Base-by-base conservation (phyloP, 768 basidiomycete genomes). In the Psilocybe azurescens region DNA sequence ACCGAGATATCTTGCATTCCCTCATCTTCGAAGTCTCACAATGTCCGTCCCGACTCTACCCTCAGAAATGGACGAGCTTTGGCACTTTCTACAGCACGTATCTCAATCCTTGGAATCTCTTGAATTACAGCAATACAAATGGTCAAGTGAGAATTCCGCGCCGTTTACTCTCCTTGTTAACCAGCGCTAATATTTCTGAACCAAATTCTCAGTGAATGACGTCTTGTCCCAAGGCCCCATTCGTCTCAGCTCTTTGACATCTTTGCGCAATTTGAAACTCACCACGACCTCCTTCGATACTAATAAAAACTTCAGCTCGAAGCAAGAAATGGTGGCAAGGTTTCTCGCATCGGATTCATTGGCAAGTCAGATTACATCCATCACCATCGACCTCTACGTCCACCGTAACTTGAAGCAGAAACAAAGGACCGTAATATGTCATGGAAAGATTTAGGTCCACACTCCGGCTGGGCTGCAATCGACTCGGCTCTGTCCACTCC, bases 391-490 rank as follows among this genome's bases (percentile, higher is more conserved):
- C 33, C 30, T 59, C 16, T 53, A 59, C 39, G 36, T 32, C 4
- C 58, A 53, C n/a, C 52, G 52, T 5, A 53, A 32, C 52, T 8
- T 53, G n/a, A 53, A 46, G 51, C n/a, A 51, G 3, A 39, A 14
- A 5, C 28, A 53, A 9, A 9, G 1, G 58, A 59, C 58, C n/a
- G 5, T 11, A 16, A 11, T 13, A 30, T 28, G 3, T n/a, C 49
- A 1, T 52, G 52, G 41, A 53, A 16, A 5, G 44, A 41, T n/a
- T 28, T 59, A 11, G 16, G 16, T 20, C 49, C 50, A 2, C 39
- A n/a, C 8, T 18, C 28, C 9, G 58, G 51, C 11, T 59, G 58
- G 58, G 39, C 18, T n/a, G 50, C 39, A 8, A n/a, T 59, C 50
- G 58, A 59, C 18, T 16, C 6, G 5, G 58, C 51, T 6, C 39